These are phyloP conservation scores for Coemansia sp. DNA, from an alignment of 192 early-diverging fungal species.

Conservation along the genomic window DNA sequence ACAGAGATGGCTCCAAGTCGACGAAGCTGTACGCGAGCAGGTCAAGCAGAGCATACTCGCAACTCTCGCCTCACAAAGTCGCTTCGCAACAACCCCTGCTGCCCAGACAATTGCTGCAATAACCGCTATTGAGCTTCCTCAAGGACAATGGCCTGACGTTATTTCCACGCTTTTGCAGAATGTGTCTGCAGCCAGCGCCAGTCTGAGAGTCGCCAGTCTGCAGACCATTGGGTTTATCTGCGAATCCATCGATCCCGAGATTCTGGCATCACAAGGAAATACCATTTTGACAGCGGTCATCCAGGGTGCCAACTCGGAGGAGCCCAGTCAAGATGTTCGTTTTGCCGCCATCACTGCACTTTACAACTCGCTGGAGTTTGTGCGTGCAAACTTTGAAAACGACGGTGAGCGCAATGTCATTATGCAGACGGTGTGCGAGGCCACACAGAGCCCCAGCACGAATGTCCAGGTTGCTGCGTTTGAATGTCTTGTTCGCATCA, in stretches of 20 bases:
- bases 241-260: slow-evolving; percentile 80
- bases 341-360: slow-evolving; percentile 87
- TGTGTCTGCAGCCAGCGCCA: slow-evolving; percentile 66
- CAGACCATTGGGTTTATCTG: slow-evolving; percentile 93
- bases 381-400: slow-evolving; percentile 88
- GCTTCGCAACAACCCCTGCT: slow-evolving; percentile 64
- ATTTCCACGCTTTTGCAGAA: slow-evolving; percentile 80
- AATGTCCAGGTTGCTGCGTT: slow-evolving; percentile 86
- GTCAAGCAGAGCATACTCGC: slow-evolving; percentile 69
- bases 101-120: slow-evolving; percentile 90
- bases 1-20: slow-evolving; percentile 65
- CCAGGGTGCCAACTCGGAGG: slow-evolving; percentile 92
- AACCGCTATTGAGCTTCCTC: slow-evolving; percentile 90
- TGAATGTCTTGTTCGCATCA: slow-evolving; percentile 96
- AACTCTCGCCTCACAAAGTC: slow-evolving; percentile 44
- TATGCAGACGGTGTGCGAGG: slow-evolving; percentile 98
- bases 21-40: slow-evolving; percentile 58
- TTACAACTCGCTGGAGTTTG: slow-evolving; percentile 94
- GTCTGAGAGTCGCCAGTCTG: slow-evolving; percentile 78
- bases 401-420: slow-evolving; percentile 97
- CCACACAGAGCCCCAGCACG: slow-evolving; percentile 74
- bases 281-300: slow-evolving; percentile 92
- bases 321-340: slow-evolving; percentile 84
- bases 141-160: slow-evolving; percentile 81
- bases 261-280: slow-evolving; percentile 81